Evolutionary conservation across 768 basidiomycete genomes (phyloP).

Genomic region (Russula compacta): DNA sequence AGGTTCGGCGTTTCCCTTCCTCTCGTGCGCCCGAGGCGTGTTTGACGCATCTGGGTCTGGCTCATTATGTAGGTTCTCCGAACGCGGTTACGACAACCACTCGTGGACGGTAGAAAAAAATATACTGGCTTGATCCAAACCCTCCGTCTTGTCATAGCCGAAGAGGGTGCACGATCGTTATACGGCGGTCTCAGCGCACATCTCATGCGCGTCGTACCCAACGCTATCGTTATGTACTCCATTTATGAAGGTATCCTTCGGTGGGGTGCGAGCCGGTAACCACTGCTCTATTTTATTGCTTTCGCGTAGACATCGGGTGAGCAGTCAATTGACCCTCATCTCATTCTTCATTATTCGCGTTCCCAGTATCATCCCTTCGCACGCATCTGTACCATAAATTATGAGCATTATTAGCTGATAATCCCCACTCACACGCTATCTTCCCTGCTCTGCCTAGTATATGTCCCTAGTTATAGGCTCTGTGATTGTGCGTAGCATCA

Average conservation of each 20-base stretch:
- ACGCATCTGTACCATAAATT: constrained; percentile 7
- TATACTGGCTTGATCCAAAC: constrained; percentile 86
- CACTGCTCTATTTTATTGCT: not conserved
- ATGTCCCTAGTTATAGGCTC: not conserved
- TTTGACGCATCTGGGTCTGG: not conserved
- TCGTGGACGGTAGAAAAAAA: constrained; percentile 64
- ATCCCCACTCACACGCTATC: constrained; percentile 7
- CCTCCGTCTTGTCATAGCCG: constrained; percentile 70
- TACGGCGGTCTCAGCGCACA: constrained; percentile 94
- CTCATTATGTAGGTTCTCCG: constrained; percentile 59
- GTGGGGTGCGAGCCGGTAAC: constrained; percentile 33
- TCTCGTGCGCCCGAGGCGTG: not conserved
- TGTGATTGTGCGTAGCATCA: not conserved
- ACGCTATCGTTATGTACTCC: constrained; percentile 94
- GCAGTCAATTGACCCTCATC: not conserved
- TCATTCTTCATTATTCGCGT: not conserved
- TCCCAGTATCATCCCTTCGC: not conserved
- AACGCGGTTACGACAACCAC: constrained; percentile 86
- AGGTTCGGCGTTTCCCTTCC: constrained; percentile 43
- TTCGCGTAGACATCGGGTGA: not conserved
- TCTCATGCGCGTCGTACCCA: constrained; percentile 93
- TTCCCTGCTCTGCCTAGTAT: constrained; percentile 1
- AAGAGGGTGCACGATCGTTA: constrained; percentile 79
- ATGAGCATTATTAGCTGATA: not conserved
- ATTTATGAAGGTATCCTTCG: constrained; percentile 83